Percentiles rank a stretch among this genome's conserved stretches.
These are phyloP conservation scores for Striga hermonthica DNA, from an alignment of 305 asterid genomes.

Conservation along the genomic window DNA sequence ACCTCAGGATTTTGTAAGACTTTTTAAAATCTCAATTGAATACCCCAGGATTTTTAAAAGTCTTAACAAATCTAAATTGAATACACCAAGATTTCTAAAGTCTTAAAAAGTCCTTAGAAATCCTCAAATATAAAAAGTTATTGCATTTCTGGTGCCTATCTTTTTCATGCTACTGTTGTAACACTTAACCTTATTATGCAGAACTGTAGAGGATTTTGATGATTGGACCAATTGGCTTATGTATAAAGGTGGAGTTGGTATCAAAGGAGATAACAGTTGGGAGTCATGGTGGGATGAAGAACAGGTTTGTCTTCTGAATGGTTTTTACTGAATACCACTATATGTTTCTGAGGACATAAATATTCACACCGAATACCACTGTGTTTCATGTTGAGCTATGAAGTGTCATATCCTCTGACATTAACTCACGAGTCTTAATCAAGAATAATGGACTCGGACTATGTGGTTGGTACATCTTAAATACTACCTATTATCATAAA, in stretches of 20 bases:
- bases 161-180: slow-evolving; percentile 19
- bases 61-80: too few relatives aligned
- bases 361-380: background rate
- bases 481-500: background rate
- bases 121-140: slow-evolving; percentile 10
- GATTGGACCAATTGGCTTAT: slow-evolving; percentile 98
- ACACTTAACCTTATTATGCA: slow-evolving; percentile 35
- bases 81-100: too few relatives aligned
- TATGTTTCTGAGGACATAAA: background rate
- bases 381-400: slow-evolving; percentile 9
- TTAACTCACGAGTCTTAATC: background rate
- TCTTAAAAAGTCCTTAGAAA: too few relatives aligned
- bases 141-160: slow-evolving; percentile 23
- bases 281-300: slow-evolving; percentile 99
- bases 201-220: slow-evolving; percentile 99
- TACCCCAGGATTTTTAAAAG: too few relatives aligned
- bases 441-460: background rate
- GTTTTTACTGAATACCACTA: slow-evolving; percentile 20
- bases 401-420: background rate
- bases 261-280: slow-evolving; percentile 96
- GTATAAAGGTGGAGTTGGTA: slow-evolving; percentile 98
- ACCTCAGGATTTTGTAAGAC: too few relatives aligned
- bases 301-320: slow-evolving; percentile 55
- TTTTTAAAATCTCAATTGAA: too few relatives aligned
- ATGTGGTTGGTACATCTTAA: background rate